These are phyloP conservation scores for Breviolum minutum DNA, from an alignment of 73 alveolate species.

Conservation along the genomic window DNA sequence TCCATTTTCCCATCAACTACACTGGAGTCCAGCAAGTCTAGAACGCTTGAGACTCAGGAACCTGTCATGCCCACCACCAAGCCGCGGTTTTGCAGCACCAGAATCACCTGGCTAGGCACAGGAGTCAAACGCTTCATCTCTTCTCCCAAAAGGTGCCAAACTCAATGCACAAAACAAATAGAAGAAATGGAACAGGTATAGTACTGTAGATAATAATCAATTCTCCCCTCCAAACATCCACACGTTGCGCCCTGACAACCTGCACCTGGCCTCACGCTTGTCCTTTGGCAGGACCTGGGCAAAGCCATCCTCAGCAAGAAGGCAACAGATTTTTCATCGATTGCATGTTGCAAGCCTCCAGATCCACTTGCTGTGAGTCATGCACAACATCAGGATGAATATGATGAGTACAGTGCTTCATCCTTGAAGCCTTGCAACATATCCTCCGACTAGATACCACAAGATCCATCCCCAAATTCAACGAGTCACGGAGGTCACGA, in stretches of 20 bases:
- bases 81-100: slow-evolving; percentile 87
- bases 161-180: no score
- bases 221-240: no score
- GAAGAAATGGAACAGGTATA: no score
- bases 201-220: no score
- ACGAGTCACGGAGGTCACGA: not conserved
- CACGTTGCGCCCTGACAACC: not conserved
- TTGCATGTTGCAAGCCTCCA: not conserved
- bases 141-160: no score
- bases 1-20: no score
- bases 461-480: not conserved
- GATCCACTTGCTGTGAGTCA: no score
- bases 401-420: no score
- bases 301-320: slow-evolving; percentile 41
- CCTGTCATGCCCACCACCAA: slow-evolving; percentile 90
- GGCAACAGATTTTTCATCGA: not conserved
- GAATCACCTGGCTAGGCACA: slow-evolving; percentile 6
- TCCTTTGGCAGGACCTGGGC: slow-evolving; percentile 92
- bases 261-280: slow-evolving; percentile 55
- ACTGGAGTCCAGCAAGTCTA: no score
- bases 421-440: no score
- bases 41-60: not conserved
- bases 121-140: no score
- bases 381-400: no score
- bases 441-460: not conserved